These are phyloP conservation scores for Barnettozyma botsteinii DNA, from an alignment of 805 yeast genomes.

Conservation along the genomic window DNA sequence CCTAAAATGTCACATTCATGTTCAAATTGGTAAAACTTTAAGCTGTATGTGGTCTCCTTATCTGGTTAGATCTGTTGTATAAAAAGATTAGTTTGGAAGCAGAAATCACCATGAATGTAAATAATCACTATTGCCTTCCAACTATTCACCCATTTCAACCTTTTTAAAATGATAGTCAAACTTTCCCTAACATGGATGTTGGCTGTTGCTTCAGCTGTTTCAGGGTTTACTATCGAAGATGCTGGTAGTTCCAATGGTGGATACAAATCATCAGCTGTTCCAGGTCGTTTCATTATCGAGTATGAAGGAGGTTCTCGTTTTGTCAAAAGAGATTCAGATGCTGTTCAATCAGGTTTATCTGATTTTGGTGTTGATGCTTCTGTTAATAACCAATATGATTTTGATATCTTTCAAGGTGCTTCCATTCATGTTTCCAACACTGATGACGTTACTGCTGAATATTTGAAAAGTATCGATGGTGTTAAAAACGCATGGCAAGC, in stretches of 20 bases:
- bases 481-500: conserved; percentile 14
- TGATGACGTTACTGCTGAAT: conserved; percentile 9
- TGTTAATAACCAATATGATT: conserved; percentile 9
- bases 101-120: no score
- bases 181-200: conserved; percentile 1
- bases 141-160: background rate
- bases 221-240: conserved; percentile 2
- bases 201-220: conserved; percentile 1
- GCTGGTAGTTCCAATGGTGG: no score
- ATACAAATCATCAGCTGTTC: conserved; percentile 4
- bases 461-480: conserved; percentile 6
- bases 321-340: conserved; percentile 6
- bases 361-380: conserved; percentile 7
- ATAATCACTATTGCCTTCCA: no score
- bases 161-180: conserved; percentile 1
- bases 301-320: conserved; percentile 4
- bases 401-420: conserved; percentile 13
- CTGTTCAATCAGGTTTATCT: conserved; percentile 2
- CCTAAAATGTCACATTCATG: no score
- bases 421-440: conserved; percentile 6
- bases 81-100: no score
- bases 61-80: no score
- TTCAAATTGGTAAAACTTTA: no score
- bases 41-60: no score
- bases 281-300: conserved; percentile 14